These are phyloP conservation scores for Kuraishia hungarica DNA, from an alignment of 805 yeast genomes.

Conservation along the genomic window DNA sequence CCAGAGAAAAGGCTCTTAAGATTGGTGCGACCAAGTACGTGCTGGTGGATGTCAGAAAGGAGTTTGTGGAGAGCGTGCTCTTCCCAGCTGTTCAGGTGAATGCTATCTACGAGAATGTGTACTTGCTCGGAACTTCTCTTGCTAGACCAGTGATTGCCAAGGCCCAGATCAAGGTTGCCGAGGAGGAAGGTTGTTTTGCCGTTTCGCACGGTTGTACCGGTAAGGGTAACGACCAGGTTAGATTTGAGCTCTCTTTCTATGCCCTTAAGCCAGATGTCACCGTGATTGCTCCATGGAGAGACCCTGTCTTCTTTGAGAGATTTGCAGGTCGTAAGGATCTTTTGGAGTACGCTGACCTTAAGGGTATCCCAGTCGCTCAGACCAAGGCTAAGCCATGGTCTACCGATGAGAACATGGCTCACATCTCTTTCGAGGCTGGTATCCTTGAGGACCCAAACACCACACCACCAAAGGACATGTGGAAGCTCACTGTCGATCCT, in stretches of 20 bases:
- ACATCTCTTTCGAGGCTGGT: conserved; percentile 98
- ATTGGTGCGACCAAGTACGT: conserved; percentile 97
- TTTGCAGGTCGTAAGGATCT: conserved; percentile 98
- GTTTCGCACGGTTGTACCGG: conserved; percentile 99
- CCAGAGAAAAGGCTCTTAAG: conserved; percentile 90
- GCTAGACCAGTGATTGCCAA: conserved; percentile 99
- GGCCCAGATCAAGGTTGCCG: conserved; percentile 97
- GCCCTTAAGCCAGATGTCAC: conserved; percentile 96
- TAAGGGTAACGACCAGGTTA: conserved; percentile 98
- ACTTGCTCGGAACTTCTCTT: conserved; percentile 91
- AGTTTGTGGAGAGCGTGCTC: conserved; percentile 87
- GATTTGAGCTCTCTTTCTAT: conserved; percentile 94
- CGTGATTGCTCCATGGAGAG: conserved; percentile 99
- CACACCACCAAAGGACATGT: conserved; percentile 99
- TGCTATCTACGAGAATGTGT: conserved; percentile 96
- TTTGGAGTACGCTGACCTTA: conserved; percentile 86
- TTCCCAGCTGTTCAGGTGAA: conserved; percentile 97
- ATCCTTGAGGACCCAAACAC: conserved; percentile 97
- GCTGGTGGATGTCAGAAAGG: conserved; percentile 88
- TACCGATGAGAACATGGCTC: conserved; percentile 98
- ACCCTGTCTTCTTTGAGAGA: conserved; percentile 87
- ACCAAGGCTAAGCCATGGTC: conserved; percentile 99
- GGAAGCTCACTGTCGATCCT: conserved; percentile 98
- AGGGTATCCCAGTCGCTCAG: conserved; percentile 91
- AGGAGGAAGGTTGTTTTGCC: conserved; percentile 95